phyloP scores from a whole-genome alignment of 345 rosid genomes.

The Salix koriyanagi region DNA sequence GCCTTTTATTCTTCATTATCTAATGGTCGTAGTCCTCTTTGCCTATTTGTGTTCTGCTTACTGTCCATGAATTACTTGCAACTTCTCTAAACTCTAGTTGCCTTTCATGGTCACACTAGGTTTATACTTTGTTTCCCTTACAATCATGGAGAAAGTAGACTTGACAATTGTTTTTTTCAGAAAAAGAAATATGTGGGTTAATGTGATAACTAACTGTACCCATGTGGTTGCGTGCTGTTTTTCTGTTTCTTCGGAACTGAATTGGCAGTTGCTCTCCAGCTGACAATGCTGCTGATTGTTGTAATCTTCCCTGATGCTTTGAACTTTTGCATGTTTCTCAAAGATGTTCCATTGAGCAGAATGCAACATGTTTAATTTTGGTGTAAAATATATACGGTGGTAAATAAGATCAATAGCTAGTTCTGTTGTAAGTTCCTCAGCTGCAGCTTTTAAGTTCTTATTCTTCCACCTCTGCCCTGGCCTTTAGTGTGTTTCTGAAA shows the following conservation, averaged over 20 bases:
- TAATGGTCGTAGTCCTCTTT: not conserved
- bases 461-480: not conserved
- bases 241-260: not conserved
- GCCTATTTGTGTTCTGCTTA: not conserved
- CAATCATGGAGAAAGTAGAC: not conserved
- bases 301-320: not conserved
- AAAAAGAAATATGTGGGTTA: not conserved
- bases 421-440: not conserved
- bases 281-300: not conserved
- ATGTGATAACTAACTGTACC: not conserved
- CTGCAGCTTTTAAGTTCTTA: not conserved
- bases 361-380: not conserved
- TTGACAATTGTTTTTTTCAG: not conserved
- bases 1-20: not conserved
- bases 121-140: no score
- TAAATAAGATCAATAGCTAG: not conserved
- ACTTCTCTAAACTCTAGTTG: not conserved
- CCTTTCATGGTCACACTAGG: not conserved
- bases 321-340: not conserved
- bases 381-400: not conserved
- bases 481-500: not conserved
- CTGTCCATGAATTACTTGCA: not conserved
- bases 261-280: not conserved
- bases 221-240: not conserved
- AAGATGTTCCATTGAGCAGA: not conserved